Base-by-base conservation (phyloP, 2,329 filamentous ascomycete genomes). In the Dactylellina sp. region DNA sequence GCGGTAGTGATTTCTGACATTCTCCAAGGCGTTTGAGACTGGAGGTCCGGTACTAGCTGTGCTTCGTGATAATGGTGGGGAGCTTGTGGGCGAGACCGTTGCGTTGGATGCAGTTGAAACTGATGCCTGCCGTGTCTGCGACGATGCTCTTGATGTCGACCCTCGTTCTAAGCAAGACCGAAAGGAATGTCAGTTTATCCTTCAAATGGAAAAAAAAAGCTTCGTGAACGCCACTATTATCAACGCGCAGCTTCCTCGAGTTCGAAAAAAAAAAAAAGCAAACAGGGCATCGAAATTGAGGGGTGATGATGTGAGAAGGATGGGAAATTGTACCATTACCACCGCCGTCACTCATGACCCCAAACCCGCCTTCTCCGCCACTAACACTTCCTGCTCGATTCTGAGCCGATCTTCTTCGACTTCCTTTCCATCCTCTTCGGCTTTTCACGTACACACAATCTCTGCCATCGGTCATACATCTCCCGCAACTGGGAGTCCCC, bases 391-490 rank as follows among this genome's bases (percentile, higher is more conserved):
- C 14, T 59, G 75, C 14, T 39, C 65, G 14, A 35, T 44, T 18
- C 72, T 20, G 76, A 76, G 1, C 78, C 77, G 37, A 78, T 64
- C 5, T 76, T 77, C 63, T 79, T 80, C 14, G 80, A 79, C 22
- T 79, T 25, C 82, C 82, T 75, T 83, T 83, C 82, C 82, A 83
- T 2, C 85, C 85, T 56, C 85, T 81, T 32, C 84, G 82, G 11
- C 84, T 86, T 75, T 84, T 83, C 50, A 85, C 81, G 77, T 86
- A 87, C 20, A 81, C 80, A 71, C 85, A 87, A 1, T 83, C 79
- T 24, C 83, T 82, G 7, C 80, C 80, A 46, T 83, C 82, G 7
- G 80, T 79, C 24, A 77, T 76, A 76, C 85, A 87, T 61, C 84
- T 80, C 7, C 76, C 79, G 70, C 85, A 86, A 52, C 81, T 81